Evolutionary conservation across 345 rosid species (phyloP), one percentile per base, ranked within the genome.

Genomic region (Murraya paniculata): DNA sequence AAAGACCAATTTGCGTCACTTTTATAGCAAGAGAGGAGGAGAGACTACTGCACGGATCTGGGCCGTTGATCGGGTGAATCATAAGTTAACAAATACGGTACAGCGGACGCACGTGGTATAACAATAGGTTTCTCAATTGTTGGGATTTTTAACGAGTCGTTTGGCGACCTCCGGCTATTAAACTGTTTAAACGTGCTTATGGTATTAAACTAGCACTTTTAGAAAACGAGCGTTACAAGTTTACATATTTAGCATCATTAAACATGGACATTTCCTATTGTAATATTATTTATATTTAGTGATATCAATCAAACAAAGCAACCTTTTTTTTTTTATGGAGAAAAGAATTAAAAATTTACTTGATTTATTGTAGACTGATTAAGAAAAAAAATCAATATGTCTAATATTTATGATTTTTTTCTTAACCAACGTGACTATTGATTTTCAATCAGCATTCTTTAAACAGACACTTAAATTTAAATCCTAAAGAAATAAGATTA

Each of bases 11-110:
- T 1, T 65, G 55, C 21, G 0, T 5, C 25, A 0, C 0, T 69
- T 84, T 80, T 87, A 83, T 76, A 78, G 75, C 45, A 22, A 31
- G 16, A 16, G 35, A 59, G 6, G 16, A 1, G 7, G 9, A n/a
- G 77, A 11, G 50, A 3, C 50, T 65, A 35, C 30, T 41, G 79
- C 48, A 10, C 18, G 7, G 66, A 82, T 78, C 85, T 71, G 70
- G 61, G 13, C 90, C 87, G 88, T 88, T 25, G 55, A 75, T 41
- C 16, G 24, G 9, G 27, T 9, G 22, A 1, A 74, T 58, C 64
- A 50, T 45, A 70, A 4, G 4, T 64, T 57, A 48, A 68, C 3
- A 8, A 3, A 19, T n/a, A 31, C 11, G 11, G 9, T n/a, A 10
- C 48, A 7, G 64, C 70, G 77, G 59, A 1, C 10, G 61, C 82